phyloP scores from a whole-genome alignment of 2,329 filamentous ascomycete species.

The Talaromyces marneffei region DNA sequence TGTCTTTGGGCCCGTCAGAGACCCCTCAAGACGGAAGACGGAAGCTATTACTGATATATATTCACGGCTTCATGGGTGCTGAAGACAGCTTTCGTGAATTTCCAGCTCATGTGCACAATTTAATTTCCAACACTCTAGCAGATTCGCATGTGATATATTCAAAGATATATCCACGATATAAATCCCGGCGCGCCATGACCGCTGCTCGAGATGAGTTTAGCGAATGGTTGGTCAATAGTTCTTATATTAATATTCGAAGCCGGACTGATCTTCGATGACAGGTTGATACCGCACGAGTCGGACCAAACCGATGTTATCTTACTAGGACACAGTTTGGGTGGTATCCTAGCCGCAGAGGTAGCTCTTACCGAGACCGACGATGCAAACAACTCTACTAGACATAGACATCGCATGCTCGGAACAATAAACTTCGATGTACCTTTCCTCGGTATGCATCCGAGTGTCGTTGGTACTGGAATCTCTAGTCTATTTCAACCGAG shows the following conservation, averaged over 20 bases:
- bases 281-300: constrained; percentile 70
- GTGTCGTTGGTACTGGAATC: constrained; percentile 75
- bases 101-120: constrained; percentile 76
- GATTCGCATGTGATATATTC: constrained; percentile 77
- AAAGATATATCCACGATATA: constrained; percentile 52
- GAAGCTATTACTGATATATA: constrained; percentile 69
- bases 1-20: constrained; percentile 2
- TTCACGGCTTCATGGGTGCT: constrained; percentile 87
- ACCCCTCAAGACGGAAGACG: constrained; percentile 26
- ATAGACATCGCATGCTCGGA: constrained; percentile 72
- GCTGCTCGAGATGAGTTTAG: constrained; percentile 79
- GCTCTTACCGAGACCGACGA: constrained; percentile 49
- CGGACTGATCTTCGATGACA: constrained; percentile 20
- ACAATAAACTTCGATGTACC: constrained; percentile 79
- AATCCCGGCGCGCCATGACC: constrained; percentile 43
- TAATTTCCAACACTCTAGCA: constrained; percentile 59
- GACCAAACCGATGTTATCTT: constrained; percentile 71
- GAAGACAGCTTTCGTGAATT: constrained; percentile 84
- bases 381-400: constrained; percentile 31
- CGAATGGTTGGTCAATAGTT: constrained; percentile 52
- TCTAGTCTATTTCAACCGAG: constrained; percentile 63
- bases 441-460: constrained; percentile 81
- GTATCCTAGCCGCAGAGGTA: constrained; percentile 74
- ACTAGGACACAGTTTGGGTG: constrained; percentile 85
- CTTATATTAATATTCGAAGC: neutral